Evolutionary conservation across 2,329 filamentous ascomycete genomes (phyloP), one percentile per base, ranked within the genome.

Genomic region (Alternaria incomplexa): DNA sequence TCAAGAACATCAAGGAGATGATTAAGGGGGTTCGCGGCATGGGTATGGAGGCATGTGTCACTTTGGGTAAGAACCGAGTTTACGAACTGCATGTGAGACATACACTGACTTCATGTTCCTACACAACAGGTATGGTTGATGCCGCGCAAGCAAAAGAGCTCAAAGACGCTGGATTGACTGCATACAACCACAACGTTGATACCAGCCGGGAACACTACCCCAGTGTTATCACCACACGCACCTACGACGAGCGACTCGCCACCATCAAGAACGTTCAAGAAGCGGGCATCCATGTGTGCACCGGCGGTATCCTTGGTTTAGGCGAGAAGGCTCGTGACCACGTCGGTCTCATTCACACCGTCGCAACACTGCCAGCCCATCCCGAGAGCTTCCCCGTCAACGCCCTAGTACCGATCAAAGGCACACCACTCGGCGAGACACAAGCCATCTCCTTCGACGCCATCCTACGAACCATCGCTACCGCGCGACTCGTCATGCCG

Each of bases 121-220:
- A 40, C 15, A 40, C 8, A 4, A 36, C 4, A 36, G 30, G 30
- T 15, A 36, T 36, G 30, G 32, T 40, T 9, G 92, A 97, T 79
- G 86, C 85, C 6, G 84, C 85, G 68, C 93, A 97, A 83, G 93
- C 93, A 26, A 87, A 87, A 74, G 91, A 96, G 82, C 86, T 97
- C 68, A 93, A 93, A 77, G 88, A 89, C 2, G 93, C 93, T 0
- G 93, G 93, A 0, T 81, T 97, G 72, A 97, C 93, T 15, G 93
- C 93, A 0, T 97, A 97, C 81, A 97, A 97, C 82, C 93, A 97
- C 85, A 97, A 97, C 77, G 86, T 97, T 68, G 93, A 97, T 81
- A 97, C 93, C 1, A 93, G 90, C 59, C 87, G 93, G 70, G 93
- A 97, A 82, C 93, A 93, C 80, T 97, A 97, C 76, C 93, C 93